Conservation (phyloP, 2,329 filamentous ascomycete species). For the Trichoderma polysporum region DNA sequence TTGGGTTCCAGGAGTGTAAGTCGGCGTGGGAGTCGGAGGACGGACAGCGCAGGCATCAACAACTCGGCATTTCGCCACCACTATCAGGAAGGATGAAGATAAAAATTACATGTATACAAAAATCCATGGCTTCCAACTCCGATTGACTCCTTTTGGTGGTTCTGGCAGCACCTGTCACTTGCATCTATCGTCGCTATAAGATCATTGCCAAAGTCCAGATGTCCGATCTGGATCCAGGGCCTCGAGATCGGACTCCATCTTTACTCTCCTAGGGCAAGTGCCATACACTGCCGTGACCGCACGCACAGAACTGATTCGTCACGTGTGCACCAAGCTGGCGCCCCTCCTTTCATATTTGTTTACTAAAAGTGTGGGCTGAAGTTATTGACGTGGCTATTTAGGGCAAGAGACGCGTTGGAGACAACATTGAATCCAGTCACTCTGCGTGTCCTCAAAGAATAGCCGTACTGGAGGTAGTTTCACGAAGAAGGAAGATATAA, state of each 20-base stretch:
- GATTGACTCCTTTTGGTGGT: background rate
- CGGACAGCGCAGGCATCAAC: background rate
- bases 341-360: slow-evolving; percentile 8
- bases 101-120: background rate
- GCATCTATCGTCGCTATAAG: background rate
- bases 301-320: background rate
- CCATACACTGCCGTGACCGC: slow-evolving; percentile 2
- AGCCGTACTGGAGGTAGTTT: background rate
- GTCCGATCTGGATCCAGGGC: background rate
- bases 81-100: background rate
- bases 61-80: background rate
- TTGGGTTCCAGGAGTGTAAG: background rate
- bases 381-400: background rate
- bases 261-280: background rate
- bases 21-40: background rate
- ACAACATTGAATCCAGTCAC: background rate
- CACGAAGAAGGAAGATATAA: background rate
- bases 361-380: background rate
- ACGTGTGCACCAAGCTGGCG: background rate
- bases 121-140: background rate
- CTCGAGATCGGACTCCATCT: slow-evolving; percentile 7
- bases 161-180: background rate
- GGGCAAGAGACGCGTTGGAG: background rate
- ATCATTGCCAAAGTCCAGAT: slow-evolving; percentile 2
- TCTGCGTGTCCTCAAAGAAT: background rate